phyloP scores from a whole-genome alignment of 2,329 filamentous ascomycete species.

The Ophiocordyceps sinensis region DNA sequence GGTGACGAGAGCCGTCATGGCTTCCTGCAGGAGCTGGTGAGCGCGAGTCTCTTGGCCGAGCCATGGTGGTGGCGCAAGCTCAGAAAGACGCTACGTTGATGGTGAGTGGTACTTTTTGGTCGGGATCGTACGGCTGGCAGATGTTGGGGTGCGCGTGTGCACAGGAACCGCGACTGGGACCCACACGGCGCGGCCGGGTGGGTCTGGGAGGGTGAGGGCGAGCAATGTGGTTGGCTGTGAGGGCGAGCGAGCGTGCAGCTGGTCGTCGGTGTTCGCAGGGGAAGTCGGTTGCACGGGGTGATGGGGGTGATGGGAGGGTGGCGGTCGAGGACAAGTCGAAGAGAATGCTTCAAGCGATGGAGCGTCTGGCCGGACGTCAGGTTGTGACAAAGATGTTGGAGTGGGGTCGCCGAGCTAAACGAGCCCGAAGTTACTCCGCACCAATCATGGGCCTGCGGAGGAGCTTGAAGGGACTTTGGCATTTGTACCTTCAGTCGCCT shows the following conservation, averaged over 20 bases:
- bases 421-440: too few species aligned
- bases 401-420: too few species aligned
- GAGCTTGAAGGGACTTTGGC: too few species aligned
- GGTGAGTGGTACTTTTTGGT: slow-evolving; percentile 23
- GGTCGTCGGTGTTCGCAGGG: not conserved
- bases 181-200: not conserved
- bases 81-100: slow-evolving; percentile 24
- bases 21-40: slow-evolving; percentile 92
- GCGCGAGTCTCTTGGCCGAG: slow-evolving; percentile 55
- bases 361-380: too few species aligned
- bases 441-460: too few species aligned
- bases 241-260: not conserved
- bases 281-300: not conserved
- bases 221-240: not conserved
- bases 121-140: slow-evolving; percentile 1
- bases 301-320: not conserved
- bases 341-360: too few species aligned
- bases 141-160: not conserved
- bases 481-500: too few species aligned
- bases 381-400: too few species aligned
- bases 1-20: slow-evolving; percentile 59
- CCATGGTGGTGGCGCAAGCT: slow-evolving; percentile 35
- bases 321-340: too few species aligned
- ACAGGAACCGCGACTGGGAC: not conserved
- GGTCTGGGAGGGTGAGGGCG: not conserved